Conservation (phyloP, 2,329 filamentous ascomycete species). For the Davidsoniella australis region DNA sequence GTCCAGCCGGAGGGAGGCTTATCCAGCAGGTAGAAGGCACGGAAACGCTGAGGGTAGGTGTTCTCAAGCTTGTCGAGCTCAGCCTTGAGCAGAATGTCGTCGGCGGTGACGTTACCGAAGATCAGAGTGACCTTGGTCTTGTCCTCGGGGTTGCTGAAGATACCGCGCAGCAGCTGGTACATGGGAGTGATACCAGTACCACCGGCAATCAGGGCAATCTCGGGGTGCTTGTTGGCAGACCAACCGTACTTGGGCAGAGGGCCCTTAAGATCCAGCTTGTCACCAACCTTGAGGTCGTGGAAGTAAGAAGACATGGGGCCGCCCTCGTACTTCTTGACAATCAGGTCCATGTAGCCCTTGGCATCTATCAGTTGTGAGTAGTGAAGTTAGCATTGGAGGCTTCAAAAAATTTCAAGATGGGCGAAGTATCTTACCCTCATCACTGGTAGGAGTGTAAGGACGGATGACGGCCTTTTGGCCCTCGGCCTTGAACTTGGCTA, state of each 20-base stretch:
- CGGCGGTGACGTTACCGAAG: slow-evolving; percentile 76
- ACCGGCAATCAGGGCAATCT: slow-evolving; percentile 76
- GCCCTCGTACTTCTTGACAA: slow-evolving; percentile 81
- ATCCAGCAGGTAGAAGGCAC: slow-evolving; percentile 85
- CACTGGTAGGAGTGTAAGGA: slow-evolving; percentile 83
- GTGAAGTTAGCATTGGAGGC: background rate
- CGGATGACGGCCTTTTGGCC: slow-evolving; percentile 74
- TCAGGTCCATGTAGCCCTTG: slow-evolving; percentile 67
- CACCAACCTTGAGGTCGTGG: slow-evolving; percentile 64
- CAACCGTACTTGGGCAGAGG: slow-evolving; percentile 89
- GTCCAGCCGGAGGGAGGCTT: slow-evolving; percentile 63
- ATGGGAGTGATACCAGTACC: slow-evolving; percentile 95
- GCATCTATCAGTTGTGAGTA: slow-evolving; percentile 32
- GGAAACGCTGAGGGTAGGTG: slow-evolving; percentile 86
- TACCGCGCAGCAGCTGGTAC: slow-evolving; percentile 82
- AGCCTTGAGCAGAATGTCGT: slow-evolving; percentile 79
- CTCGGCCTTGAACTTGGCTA: slow-evolving; percentile 83
- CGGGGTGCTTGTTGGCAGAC: slow-evolving; percentile 80
- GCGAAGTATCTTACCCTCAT: slow-evolving; percentile 44
- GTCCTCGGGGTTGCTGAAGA: slow-evolving; percentile 92
- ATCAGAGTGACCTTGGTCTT: slow-evolving; percentile 95
- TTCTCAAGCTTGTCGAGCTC: slow-evolving; percentile 82
- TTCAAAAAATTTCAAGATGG: background rate
- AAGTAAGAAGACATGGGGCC: slow-evolving; percentile 87
- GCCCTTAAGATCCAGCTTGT: slow-evolving; percentile 82